Evolutionary conservation across 23 red algal genomes (phyloP), one percentile per base, ranked within the genome.

Genomic region (Porphyridium purpureum): DNA sequence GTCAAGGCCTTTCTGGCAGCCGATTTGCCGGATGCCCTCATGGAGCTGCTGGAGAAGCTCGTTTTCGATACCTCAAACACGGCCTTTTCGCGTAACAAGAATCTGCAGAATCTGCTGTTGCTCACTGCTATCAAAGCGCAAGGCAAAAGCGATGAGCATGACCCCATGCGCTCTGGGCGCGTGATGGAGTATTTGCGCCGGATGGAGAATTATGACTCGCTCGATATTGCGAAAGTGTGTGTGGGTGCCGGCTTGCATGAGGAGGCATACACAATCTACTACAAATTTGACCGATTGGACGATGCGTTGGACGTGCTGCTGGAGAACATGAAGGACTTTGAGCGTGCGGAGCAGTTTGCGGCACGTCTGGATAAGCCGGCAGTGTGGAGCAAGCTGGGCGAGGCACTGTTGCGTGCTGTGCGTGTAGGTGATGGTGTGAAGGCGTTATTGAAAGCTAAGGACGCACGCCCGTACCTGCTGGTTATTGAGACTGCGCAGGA

Each of bases 1-100:
- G 79, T 98, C n/a, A 69, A 70, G 21, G 90, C 90, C 24, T 85
- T 98, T 34, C 50, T 98, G 64, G 59, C 27, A 15, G 90, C 90
- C 8, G 90, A 73, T 51, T 36, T 98, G 50, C 90, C 79, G 19
- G 75, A 74, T 4, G 90, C 79, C 21, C 81, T 98, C 6, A 83
- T 98, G 56, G 80, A 98, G 25, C 69, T 98, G 46, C 57, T 98
- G 49, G 90, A 98, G 66, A 86, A 98, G 59, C 54, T 98, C 17
- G 90, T 98, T 6, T 54, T 98, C 36, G 60, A 81, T 51, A 82
- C 80, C 0, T 69, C 60, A 30, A 83, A 78, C 31, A 73, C 73
- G 29, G 72, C 78, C 8, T 98, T 98, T 70, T 57, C 80, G 7
- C 79, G 79, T 36, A 98, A 98, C 60, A 80, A 61, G 31, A 78